Base-by-base conservation (phyloP, 768 basidiomycete species). In the Daedaleopsis nitida region DNA sequence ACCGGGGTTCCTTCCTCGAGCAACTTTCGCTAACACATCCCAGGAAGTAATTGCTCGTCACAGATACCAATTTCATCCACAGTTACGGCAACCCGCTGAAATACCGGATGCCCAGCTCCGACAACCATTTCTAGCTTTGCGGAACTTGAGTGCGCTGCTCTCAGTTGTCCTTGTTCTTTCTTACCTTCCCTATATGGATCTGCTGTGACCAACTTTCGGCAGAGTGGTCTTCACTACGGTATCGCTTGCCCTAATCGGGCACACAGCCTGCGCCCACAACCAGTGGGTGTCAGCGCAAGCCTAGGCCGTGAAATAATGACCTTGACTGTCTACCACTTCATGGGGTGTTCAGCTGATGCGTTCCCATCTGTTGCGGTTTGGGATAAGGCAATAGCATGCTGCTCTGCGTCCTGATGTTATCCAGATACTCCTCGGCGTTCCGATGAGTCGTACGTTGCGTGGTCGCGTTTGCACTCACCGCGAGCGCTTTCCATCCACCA, bases 61-160 rank as follows among this genome's bases (percentile, higher is more conserved):
- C 47, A 3, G 12, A 12, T 13, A 21, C 12, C 11, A 11, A 19
- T 48, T 21, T 24, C 23, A 49, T 49, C 47, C 19, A 17, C n/a
- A 8, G 2, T 58, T 58, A 58, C 57, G 57, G 57, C 57, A 58
- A 52, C 50, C 57, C 57, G 50, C 53, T 44, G 44, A 17, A 42
- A 58, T 13, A 35, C 50, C 57, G 50, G 57, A 42, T 27, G 39
- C 50, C 32, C n/a, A 35, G 24, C 3, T 21, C 39, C 53, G 53
- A 23, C 44, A 50, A 27, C 35, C 27, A 39, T 14, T 13, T 17
- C 42, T 43, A 14, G n/a, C 6, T 12, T 19, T 11, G 10, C n/a
- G 8, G 47, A 27, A 52, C 32, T 32, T 32, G 50, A 12, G 57
- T 50, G 57, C 50, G 57, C 51, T 13, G 27, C 47, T 24, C 44